These are phyloP conservation scores for Blepharisma stoltei DNA, from an alignment of 73 alveolate species.

Conservation along the genomic window DNA sequence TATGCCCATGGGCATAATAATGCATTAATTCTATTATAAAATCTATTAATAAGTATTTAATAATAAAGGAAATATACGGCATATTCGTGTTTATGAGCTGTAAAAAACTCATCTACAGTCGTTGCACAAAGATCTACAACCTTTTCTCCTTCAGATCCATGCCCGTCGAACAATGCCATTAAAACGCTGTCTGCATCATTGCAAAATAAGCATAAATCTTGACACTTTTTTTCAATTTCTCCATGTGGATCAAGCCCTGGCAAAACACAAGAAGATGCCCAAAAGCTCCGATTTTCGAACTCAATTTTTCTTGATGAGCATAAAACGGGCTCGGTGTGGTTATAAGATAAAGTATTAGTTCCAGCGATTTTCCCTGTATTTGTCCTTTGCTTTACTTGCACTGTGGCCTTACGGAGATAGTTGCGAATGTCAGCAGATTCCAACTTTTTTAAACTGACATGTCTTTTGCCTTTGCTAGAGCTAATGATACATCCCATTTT, in stretches of 20 bases:
- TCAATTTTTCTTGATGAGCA: not conserved
- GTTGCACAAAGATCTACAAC: slow-evolving; percentile 23
- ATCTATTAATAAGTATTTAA: no score
- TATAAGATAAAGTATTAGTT: not conserved
- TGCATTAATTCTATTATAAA: no score
- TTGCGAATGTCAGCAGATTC: not conserved
- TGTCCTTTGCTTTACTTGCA: not conserved
- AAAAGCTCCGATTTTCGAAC: not conserved
- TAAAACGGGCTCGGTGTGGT: slow-evolving; percentile 19
- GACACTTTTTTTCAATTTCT: slow-evolving; percentile 10
- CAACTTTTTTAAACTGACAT: not conserved
- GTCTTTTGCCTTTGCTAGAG: not conserved
- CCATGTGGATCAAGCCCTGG: slow-evolving; percentile 34
- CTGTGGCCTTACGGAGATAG: not conserved
- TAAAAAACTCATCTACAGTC: not conserved
- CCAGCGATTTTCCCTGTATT: not conserved
- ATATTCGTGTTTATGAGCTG: not conserved
- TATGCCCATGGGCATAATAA: no score
- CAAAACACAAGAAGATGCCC: slow-evolving; percentile 16
- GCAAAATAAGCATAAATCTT: slow-evolving; percentile 4
- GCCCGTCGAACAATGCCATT: slow-evolving; percentile 16
- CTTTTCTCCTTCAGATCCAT: slow-evolving; percentile 31
- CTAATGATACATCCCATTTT: no score
- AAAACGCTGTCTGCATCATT: slow-evolving; percentile 2
- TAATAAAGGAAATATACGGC: no score